Evolutionary conservation across 371 early-diverging fungal species (phyloP), one percentile per base, ranked within the genome.

Genomic region (Rhizopus delemar): DNA sequence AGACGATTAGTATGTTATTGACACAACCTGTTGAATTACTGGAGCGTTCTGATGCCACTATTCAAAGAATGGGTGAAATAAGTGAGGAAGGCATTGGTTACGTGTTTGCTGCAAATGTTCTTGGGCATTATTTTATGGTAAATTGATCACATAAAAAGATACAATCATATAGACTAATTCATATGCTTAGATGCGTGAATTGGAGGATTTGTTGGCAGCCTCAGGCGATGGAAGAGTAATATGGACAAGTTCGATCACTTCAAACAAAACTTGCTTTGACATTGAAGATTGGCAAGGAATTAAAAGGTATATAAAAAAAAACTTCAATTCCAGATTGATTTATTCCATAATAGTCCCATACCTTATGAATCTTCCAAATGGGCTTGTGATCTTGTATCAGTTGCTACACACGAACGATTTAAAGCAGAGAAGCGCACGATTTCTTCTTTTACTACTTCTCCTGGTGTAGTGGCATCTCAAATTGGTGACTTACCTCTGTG

Each of bases 71-170:
- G 0, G 70, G 69, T 0, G 88, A 91, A 29, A 54, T 80, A n/a
- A 80, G 66, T 39, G 70, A 70, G n/a, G 84, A 80, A 53, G 92
- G 92, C 0, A 65, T 93, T 56, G 95, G 94, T 0, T 75, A 74
- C 56, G 84, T 86, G 9, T 90, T 95, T 78, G 88, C 89, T 16
- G 85, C 89, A 45, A 95, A 95, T 68, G 86, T 92, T 6, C 90
- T 94, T 72, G 95, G 95, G 4, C 95, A 95, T 60, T 95, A 92
- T 63, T 58, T 93, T 8, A 84, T 95, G 81, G 85, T 88, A 71
- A 60, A 45, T 35, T 22, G 22, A 22, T 22, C 16, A 22, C 9
- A 41, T 3, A 39, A 28, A 55, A 13, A 5, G 0, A 28, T 3
- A 8, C 11, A 22, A 9, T 41, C 28, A 28, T 7, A 39, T 8